A percentile compares a stretch with the other conserved stretches of the same genome.
These are phyloP conservation scores for Sporothrix curviconia DNA, from an alignment of 2,329 filamentous ascomycete species.

Conservation along the genomic window DNA sequence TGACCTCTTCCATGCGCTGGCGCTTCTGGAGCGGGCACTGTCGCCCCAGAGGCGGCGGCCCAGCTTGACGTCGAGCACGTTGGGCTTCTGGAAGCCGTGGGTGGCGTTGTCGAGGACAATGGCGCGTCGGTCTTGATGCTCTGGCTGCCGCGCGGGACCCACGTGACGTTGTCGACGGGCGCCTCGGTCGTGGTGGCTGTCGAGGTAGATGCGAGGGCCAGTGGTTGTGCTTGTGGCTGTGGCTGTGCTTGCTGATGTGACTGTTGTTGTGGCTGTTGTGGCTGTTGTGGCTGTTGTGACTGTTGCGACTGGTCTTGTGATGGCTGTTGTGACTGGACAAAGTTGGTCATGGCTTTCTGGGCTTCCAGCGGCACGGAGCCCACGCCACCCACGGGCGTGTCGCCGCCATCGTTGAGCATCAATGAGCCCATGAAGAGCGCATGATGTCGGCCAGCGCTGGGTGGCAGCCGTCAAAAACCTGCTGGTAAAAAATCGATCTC, in stretches of 20 bases:
- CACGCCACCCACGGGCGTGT: too few relatives aligned
- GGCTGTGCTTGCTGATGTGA: constrained; percentile 1
- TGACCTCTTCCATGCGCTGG: constrained; percentile 53
- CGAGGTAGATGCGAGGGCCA: background rate
- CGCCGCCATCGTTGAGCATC: constrained; percentile 51
- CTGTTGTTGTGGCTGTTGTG: constrained; percentile 16
- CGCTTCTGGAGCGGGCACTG: constrained; percentile 55
- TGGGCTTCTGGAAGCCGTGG: constrained; percentile 72
- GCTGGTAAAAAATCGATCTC: constrained; percentile 91
- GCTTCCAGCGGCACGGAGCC: constrained; percentile 37
- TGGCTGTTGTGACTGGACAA: too few relatives aligned
- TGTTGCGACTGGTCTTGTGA: too few relatives aligned
- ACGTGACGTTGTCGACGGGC: constrained; percentile 27
- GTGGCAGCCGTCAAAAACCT: constrained; percentile 52
- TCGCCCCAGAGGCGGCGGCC: constrained; percentile 83
- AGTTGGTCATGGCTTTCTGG: constrained; percentile 31
- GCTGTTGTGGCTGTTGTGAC: constrained; percentile 6
- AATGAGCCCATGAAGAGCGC: constrained; percentile 77
- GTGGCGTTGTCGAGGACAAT: constrained; percentile 83
- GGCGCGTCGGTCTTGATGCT: constrained; percentile 70
- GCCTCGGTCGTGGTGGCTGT: constrained; percentile 4
- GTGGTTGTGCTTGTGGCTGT: constrained; percentile 13
- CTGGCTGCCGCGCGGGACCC: constrained; percentile 45
- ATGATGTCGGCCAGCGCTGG: constrained; percentile 72
- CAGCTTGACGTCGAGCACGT: constrained; percentile 90